Base-by-base conservation (phyloP, 441 rosid genomes). In the Pelargonium fulgidum region DNA sequence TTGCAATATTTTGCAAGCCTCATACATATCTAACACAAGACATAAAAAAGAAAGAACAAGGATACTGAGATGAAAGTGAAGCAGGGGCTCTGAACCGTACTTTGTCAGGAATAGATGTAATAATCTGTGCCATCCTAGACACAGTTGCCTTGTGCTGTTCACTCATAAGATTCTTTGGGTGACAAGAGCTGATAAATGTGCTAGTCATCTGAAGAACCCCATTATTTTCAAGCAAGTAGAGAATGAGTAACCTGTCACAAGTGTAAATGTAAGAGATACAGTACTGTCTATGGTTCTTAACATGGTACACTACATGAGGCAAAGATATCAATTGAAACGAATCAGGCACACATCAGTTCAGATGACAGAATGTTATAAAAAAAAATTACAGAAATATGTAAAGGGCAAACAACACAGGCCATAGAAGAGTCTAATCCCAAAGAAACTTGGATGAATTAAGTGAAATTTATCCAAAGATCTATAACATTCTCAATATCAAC, bases 81-180 rank as follows among this genome's bases (percentile, higher is more conserved):
- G 88, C 71, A 8, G 82, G 79, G 8, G 91, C 86, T 83, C 70
- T 81, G 52, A 79, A 70, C 13, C 85, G 88, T 81, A 87, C 89
- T 89, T 87, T 92, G 79, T 94, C 99, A 72, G 99, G 99, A 77
- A 92, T 77, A 44, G 96, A 94, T 41, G 96, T 80, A 73, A 92
- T 74, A 73, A 89, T 79, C 82, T 90, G 98, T 36, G 87, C 90
- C 72, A 85, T 79, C 81, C 83, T 85, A 47, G 88, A 83, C 54
- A 85, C 67, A 70, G 72, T 73, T 68, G 84, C 69, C 77, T 71
- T 84, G 70, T 77, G 70, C 64, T 69, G 82, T 71, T 73, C 80
- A 54, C 66, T 76, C 62, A 22, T 41, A 62, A 71, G 73, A 74
- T 68, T 78, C 17, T 78, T 79, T 73, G 69, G 70, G 61, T 59